Evolutionary conservation across 495 filamentous ascomycete genomes (phyloP), one percentile per base, ranked within the genome.

Genomic region (Ramalina peruviana): DNA sequence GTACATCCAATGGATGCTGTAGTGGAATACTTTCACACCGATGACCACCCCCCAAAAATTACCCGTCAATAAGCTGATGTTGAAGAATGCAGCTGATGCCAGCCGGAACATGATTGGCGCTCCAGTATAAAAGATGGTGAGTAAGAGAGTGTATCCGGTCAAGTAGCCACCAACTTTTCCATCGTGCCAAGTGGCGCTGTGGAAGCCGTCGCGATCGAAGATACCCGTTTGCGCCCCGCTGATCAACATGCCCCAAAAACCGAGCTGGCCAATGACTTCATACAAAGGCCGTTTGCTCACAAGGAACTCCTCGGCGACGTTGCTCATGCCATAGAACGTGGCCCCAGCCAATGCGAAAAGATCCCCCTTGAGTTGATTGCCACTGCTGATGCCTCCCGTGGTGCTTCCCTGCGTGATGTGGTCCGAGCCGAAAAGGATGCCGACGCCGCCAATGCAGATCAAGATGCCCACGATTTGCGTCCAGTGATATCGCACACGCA

Each of bases 21-120:
- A 79, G 38, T 82, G 77, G 63, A 98, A 95, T 39, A 96, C 81
- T 56, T 80, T 72, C 49, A 93, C 73, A 40, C 92, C 92, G 57
- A 98, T 89, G 53, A 87, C 78, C 25, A 93, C 85, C 58, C 87
- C 87, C 90, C 93, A 97, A 71, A 97, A 97, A 67, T 94, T 97
- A 60, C 80, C 85, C 17, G 93, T 98, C 46, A 98, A 72, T 60
- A 98, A 70, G 26, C 81, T 87, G 62, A 98, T 88, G 65, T 98
- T 93, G 72, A 96, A 95, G 69, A 98, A 95, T 17, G 90, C 92
- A 0, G 92, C 92, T 9, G 76, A 82, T 4, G 85, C 79, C 62
- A 96, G 82, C 23, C 92, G 84, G 67, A 96, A 80, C 54, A 97
- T 69, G 43, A 96, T 70, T 16, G 92, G 92, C 6, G 82, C 88